Evolutionary conservation across 306 rosid genomes (phyloP).

Genomic region (Dryas drummondii): DNA sequence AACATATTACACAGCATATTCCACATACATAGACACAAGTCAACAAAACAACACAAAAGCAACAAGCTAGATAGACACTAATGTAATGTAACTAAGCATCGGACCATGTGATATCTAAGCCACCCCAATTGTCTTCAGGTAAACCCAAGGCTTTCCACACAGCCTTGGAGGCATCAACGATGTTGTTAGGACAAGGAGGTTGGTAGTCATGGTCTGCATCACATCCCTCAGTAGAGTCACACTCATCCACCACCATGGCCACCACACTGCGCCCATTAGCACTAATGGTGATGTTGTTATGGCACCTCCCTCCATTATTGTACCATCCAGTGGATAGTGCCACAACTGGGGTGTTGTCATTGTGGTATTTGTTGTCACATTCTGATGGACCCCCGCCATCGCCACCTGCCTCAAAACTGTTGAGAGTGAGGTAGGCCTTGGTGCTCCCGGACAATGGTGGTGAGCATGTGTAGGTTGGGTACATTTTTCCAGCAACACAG

Average conservation of each 20-base stretch:
- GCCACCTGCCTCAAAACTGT: slow-evolving; percentile 43
- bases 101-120: slow-evolving; percentile 26
- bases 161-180: slow-evolving; percentile 47
- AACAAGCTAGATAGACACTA: too few species aligned
- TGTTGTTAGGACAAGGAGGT: slow-evolving; percentile 49
- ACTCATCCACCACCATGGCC: slow-evolving; percentile 65
- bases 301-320: slow-evolving; percentile 36
- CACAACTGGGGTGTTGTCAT: slow-evolving; percentile 37
- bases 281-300: slow-evolving; percentile 28
- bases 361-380: slow-evolving; percentile 46
- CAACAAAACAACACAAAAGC: too few species aligned
- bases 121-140: slow-evolving; percentile 25
- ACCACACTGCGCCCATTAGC: slow-evolving; percentile 50
- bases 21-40: too few species aligned
- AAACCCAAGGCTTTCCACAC: slow-evolving; percentile 38
- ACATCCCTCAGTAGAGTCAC: slow-evolving; percentile 57
- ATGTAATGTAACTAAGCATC: slow-evolving; percentile 15
- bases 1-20: too few species aligned
- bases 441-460: slow-evolving; percentile 30
- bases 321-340: slow-evolving; percentile 58
- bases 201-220: slow-evolving; percentile 48
- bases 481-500: slow-evolving; percentile 33
- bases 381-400: slow-evolving; percentile 50
- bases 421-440: slow-evolving; percentile 49
- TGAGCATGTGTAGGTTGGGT: slow-evolving; percentile 41